These are phyloP conservation scores for Elongisporangium prolatum DNA, from an alignment of 352 stramenopile genomes.

Conservation along the genomic window DNA sequence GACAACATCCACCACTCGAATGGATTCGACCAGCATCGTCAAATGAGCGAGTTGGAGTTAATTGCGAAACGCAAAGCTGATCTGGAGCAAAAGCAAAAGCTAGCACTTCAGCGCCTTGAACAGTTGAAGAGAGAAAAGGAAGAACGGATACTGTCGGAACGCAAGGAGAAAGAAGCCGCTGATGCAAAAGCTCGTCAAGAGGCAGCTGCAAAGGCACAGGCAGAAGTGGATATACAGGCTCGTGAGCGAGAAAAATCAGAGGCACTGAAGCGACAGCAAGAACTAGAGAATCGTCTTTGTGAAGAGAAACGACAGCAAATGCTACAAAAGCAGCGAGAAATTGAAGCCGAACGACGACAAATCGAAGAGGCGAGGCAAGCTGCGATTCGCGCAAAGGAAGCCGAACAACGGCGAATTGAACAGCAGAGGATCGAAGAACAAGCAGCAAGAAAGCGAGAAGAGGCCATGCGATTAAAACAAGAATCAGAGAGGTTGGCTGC, in stretches of 20 bases:
- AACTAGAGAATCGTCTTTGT: conserved; percentile 21
- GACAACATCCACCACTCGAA: background rate
- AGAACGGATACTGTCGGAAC: conserved; percentile 33
- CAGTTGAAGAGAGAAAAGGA: conserved; percentile 44
- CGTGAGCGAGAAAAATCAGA: conserved; percentile 27
- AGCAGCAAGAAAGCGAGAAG: conserved; percentile 32
- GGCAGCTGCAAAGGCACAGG: conserved; percentile 17
- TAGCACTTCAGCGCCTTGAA: conserved; percentile 44
- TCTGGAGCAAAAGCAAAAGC: conserved; percentile 52
- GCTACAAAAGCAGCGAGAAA: conserved; percentile 32
- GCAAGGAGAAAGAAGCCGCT: conserved; percentile 28
- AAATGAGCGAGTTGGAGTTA: conserved; percentile 39
- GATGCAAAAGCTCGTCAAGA: conserved; percentile 15
- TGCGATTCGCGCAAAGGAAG: conserved; percentile 22
- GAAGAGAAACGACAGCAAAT: conserved; percentile 17
- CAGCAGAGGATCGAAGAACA: conserved; percentile 25
- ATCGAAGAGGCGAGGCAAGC: conserved; percentile 31
- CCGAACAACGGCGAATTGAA: conserved; percentile 17
- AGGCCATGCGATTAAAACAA: conserved; percentile 25
- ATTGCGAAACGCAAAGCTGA: conserved; percentile 55
- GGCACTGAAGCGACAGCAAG: conserved; percentile 20
- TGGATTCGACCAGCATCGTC: conserved; percentile 9
- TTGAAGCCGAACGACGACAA: conserved; percentile 31
- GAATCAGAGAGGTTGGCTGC: conserved; percentile 25
- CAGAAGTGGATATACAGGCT: conserved; percentile 1